A percentile compares a stretch with the other conserved stretches of the same genome.
Evolutionary conservation across 2,329 filamentous ascomycete species (phyloP).

Genomic region (Trichophyton benhamiae): DNA sequence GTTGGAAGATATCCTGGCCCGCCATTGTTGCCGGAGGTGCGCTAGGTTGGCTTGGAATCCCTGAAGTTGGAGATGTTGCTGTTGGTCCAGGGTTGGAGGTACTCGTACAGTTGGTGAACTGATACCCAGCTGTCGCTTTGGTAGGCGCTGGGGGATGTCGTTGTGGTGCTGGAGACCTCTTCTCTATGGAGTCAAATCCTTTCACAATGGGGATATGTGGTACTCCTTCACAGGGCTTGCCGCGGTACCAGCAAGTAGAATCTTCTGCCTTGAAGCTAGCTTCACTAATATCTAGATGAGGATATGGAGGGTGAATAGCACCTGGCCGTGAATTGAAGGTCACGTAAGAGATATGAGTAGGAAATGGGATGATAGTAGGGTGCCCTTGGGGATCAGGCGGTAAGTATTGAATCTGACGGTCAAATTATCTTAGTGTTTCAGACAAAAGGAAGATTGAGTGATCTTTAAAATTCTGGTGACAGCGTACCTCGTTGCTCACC

Average conservation of each 20-base stretch:
- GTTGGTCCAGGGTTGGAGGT: not conserved
- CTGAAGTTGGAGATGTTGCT: not conserved
- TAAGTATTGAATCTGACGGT: constrained; percentile 1
- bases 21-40: not conserved
- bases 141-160: constrained; percentile 2
- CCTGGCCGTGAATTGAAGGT: constrained; percentile 3
- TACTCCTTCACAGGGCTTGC: constrained; percentile 5
- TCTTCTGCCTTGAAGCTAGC: not conserved
- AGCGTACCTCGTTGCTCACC: not conserved
- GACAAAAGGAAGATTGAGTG: no score
- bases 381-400: constrained; percentile 8
- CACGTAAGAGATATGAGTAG: constrained; percentile 11
- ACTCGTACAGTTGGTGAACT: not conserved
- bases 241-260: constrained; percentile 4
- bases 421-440: not conserved
- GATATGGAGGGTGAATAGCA: constrained; percentile 2
- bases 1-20: constrained; percentile 32
- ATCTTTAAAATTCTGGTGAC: no score
- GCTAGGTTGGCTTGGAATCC: not conserved
- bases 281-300: constrained; percentile 7
- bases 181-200: not conserved
- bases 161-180: not conserved
- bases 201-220: constrained; percentile 4
- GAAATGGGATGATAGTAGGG: constrained; percentile 18
- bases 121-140: not conserved